Evolutionary conservation across 305 asterid genomes (phyloP), one percentile per base, ranked within the genome.

Genomic region (Fraxinus nigra): DNA sequence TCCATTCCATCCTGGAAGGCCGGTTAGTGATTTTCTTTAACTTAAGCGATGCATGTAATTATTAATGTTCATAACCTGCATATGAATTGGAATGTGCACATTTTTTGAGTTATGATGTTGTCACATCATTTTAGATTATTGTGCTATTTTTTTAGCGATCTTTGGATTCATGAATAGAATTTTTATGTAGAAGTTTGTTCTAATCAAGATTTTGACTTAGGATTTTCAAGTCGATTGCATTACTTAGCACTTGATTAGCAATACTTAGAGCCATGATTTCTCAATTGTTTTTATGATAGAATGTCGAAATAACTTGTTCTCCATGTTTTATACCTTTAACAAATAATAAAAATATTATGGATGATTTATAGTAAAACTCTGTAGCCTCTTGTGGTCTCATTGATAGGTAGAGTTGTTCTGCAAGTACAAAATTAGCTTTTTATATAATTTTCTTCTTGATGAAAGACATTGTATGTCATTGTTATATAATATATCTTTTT

Each of bases 1-100:
- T 85, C 96, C 97, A 56, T 96, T 96, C 88, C 99, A 96, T 88
- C 97, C 98, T 6, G 98, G 99, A 80, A 93, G 99, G 82, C 86
- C 87, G 93, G 99, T 93, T 63, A 80, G 94, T 88, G 56, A 56
- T 59, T 22, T 33, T 46, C 61, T 7, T 5, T 38, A 13, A 20
- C 13, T 40, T 14, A 32, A 76, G 75, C 2, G 3, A 26, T 4
- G 20, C 7, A 4, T 63, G 30, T 22, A 63, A 24, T 32, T 24
- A 63, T 22, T 24, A 30, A 26, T 69, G 37, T 10, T 30, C 26
- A 67, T 67, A 26, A 11, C 37, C 8, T 67, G 37, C n/a, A 28
- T 20, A 0, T 65, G 35, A 24, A 10, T 65, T 10, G 16, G 73
- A 65, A 28, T 0, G 33, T 65, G 73, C 16, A 26, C 22, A 1